phyloP scores from a whole-genome alignment of 495 filamentous ascomycete genomes.

The Neurospora tetrasperma region DNA sequence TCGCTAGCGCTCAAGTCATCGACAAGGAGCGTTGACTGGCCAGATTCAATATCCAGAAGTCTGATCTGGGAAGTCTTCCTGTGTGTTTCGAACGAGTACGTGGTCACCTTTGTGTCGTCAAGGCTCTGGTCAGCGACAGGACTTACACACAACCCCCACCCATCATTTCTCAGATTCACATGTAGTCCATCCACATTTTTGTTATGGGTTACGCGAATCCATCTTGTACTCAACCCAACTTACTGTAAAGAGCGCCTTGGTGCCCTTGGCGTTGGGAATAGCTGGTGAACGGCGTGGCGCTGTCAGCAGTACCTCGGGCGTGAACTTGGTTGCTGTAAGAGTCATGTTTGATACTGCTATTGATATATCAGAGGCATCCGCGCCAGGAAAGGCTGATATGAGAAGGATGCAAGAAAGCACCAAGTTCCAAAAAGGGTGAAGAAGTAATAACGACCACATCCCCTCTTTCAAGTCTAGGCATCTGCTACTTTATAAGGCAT shows the following conservation, averaged over 20 bases:
- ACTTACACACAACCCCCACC: background rate
- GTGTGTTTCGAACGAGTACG: constrained; percentile 78
- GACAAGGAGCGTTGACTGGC: constrained; percentile 55
- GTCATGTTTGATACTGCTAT: constrained; percentile 39
- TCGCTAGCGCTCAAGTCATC: constrained; percentile 54
- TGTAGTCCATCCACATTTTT: background rate
- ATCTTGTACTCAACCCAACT: background rate
- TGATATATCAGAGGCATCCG: background rate
- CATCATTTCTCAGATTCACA: background rate
- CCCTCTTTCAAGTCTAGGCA: background rate
- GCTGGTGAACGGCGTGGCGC: constrained; percentile 73
- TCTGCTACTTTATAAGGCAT: background rate
- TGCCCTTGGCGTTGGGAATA: constrained; percentile 62
- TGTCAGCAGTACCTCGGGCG: constrained; percentile 71
- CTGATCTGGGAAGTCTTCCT: constrained; percentile 64
- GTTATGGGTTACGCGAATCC: background rate
- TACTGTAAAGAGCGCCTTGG: constrained; percentile 57
- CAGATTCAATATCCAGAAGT: constrained; percentile 59
- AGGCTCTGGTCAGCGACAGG: background rate
- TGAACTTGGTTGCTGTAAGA: constrained; percentile 58
- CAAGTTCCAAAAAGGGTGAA: background rate
- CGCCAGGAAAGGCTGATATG: constrained; percentile 4
- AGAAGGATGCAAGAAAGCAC: background rate
- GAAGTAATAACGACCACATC: background rate
- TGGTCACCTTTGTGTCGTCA: constrained; percentile 33